Evolutionary conservation across 1,284 basidiomycete genomes (phyloP).

Genomic region (Pterulicium gracile): DNA sequence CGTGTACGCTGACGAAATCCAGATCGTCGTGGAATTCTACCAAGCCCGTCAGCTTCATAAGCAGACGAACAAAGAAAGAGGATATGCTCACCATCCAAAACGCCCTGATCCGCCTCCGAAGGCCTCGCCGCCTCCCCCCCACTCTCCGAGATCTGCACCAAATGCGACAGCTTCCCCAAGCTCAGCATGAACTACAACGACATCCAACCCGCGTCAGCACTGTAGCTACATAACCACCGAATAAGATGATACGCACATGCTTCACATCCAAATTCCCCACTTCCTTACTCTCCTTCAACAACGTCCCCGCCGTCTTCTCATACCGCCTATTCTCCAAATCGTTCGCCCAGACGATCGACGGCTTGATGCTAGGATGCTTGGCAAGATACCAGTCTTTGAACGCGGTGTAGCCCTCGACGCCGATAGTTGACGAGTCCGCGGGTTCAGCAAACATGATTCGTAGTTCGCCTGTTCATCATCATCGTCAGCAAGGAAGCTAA

Average conservation of each 20-base stretch:
- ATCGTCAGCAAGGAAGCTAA: constrained; percentile 1
- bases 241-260: constrained; percentile 44
- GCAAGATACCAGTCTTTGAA: constrained; percentile 74
- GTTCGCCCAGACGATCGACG: constrained; percentile 83
- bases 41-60: constrained; percentile 7
- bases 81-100: constrained; percentile 41
- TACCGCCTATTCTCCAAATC: constrained; percentile 68
- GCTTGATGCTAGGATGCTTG: constrained; percentile 35
- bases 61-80: not conserved
- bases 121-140: not conserved
- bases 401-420: constrained; percentile 33
- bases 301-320: constrained; percentile 50
- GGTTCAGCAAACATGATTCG: constrained; percentile 71
- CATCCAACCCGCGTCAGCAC: too few relatives aligned
- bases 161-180: constrained; percentile 79
- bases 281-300: constrained; percentile 50
- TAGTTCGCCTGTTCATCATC: constrained; percentile 45
- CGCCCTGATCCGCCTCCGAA: constrained; percentile 27
- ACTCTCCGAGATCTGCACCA: constrained; percentile 49
- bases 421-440: not conserved
- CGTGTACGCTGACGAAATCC: constrained; percentile 67
- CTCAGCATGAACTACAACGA: constrained; percentile 72
- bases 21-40: constrained; percentile 63
- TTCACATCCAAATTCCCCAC: constrained; percentile 55
- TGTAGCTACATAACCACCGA: too few relatives aligned